Evolutionary conservation across 441 rosid genomes (phyloP), one percentile per base, ranked within the genome.

Genomic region (California macrophylla): DNA sequence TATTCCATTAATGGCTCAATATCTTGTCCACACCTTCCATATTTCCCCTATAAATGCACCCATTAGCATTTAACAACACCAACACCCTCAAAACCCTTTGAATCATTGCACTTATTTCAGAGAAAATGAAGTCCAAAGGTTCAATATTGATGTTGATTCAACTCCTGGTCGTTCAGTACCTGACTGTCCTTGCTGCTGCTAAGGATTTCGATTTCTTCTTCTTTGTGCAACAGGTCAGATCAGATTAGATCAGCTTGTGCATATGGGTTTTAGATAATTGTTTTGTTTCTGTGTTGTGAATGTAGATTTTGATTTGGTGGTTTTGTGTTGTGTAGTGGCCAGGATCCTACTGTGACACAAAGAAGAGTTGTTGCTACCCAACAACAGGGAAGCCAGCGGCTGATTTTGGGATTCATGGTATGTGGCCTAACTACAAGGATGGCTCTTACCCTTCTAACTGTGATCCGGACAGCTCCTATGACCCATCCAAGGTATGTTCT

Each of bases 371-470:
- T 68, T 93, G 97, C 71, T 90, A 89, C 78, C 98, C 97, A 3
- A 84, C 78, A 30, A 76, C 90, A 0, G 98, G 98, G 23, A 93
- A 93, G 77, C 97, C 98, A 6, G 82, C 75, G 0, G 84, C 97
- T 0, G 94, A 90, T 86, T 93, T 93, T 26, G 87, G 94, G 64
- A 87, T 93, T 64, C 98, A 93, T 42, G 98, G 96, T 12, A 87
- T 92, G 42, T 92, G 98, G 98, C 97, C 98, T 42, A 86, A 92
- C 69, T 87, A 90, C 83, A 82, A 82, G 0, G 79, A 85, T 29
- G 97, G 97, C 25, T 70, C 82, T 13, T 93, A 85, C 81, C 96
- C 98, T 0, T 85, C 87, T 16, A 83, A 83, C 71, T 93, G 97
- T 66, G 78, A 93, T 71, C 86, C 88, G 30, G 85, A 84, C 29